Evolutionary conservation across 306 rosid genomes (phyloP), one percentile per base, ranked within the genome.

Genomic region (Mimosa bimucronata): DNA sequence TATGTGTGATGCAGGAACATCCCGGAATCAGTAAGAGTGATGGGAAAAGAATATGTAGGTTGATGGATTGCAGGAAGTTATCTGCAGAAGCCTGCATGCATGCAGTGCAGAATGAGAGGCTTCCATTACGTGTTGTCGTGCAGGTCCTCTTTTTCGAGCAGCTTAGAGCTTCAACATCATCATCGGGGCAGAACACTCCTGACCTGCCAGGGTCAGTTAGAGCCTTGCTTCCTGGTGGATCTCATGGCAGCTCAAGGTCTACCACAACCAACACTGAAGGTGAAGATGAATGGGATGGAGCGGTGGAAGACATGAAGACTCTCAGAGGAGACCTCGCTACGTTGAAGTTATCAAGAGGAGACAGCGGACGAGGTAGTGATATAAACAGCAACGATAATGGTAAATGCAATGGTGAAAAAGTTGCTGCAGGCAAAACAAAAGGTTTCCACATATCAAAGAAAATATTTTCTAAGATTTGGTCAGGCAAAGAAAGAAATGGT

Each of bases 131-230:
- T 4, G 92, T 90, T 0, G 92, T 91, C 0, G 98, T 92, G 76
- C 98, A 92, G 86, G 93, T 95, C 62, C 98, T 95, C 70, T 95
- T 91, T 88, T 95, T 95, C 53, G 98, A 95, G 79, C 98, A 92
- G 85, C 71, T 91, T 78, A 86, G 97, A 83, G 88, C 89, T 38
- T 67, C 73, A 21, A 57, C 98, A 38, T 25, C 91, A 26, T 48
- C 94, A 12, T 75, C 94, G 0, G 89, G 89, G 1, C 95, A 93
- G 58, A 88, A 46, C 77, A 87, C 79, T 2, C 92, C 97, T 0
- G 97, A 92, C 73, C 85, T 88, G 41, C 92, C 89, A 0, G 88
- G 91, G 18, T 84, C 95, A 18, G 86, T 91, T 71, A 85, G 88
- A 78, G 90, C 93, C 7, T 75, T 84, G 26, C 88, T 91, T 62